phyloP scores from a whole-genome alignment of 2,329 filamentous ascomycete genomes.

The Pezicula carpinea region DNA sequence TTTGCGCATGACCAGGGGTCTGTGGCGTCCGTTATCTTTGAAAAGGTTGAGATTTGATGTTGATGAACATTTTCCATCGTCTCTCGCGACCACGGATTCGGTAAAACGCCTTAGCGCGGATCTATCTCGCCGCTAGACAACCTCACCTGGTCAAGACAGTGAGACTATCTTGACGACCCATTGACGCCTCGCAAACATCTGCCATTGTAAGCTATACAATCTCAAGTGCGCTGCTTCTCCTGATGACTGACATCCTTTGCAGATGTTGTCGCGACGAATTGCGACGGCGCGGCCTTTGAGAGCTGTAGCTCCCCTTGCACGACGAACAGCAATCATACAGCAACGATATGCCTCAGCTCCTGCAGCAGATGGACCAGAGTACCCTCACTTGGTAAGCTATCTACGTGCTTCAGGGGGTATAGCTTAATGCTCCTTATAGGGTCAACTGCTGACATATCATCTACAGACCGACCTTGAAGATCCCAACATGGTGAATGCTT shows the following conservation, averaged over 20 bases:
- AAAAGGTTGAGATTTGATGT: constrained; percentile 29
- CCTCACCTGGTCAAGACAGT: neutral
- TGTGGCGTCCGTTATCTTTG: constrained; percentile 32
- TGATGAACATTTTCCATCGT: constrained; percentile 34
- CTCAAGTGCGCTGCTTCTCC: neutral
- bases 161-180: neutral
- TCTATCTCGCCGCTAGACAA: neutral
- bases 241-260: constrained; percentile 1
- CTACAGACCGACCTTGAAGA: constrained; percentile 52
- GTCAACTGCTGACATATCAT: constrained; percentile 14
- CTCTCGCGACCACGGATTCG: neutral
- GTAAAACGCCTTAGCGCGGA: neutral
- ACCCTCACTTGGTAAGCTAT: constrained; percentile 25
- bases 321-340: constrained; percentile 49
- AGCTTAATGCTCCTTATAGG: neutral
- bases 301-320: constrained; percentile 40
- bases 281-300: constrained; percentile 45
- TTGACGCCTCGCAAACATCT: neutral
- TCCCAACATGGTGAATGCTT: constrained; percentile 57
- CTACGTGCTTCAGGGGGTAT: neutral
- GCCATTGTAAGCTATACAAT: constrained; percentile 7
- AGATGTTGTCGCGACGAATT: constrained; percentile 62
- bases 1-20: constrained; percentile 52
- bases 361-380: constrained; percentile 16
- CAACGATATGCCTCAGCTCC: constrained; percentile 36